Conservation (phyloP, 2,329 filamentous ascomycete genomes). For the Raffaelea deltoideospora region DNA sequence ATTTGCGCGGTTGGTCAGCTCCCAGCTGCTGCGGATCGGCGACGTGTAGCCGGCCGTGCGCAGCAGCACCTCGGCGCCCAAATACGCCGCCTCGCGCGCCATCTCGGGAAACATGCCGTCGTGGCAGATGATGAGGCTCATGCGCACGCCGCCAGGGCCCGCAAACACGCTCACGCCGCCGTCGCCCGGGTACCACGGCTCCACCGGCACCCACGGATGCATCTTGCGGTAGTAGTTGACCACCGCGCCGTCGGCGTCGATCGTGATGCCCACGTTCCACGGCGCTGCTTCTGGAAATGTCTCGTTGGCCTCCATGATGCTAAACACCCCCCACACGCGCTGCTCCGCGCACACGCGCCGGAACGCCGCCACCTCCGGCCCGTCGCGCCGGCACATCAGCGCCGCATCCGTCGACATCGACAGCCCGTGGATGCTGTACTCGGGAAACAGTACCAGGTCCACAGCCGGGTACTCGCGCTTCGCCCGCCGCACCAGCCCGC, state of each 20-base stretch:
- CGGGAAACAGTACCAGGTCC: constrained; percentile 4
- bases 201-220: constrained; percentile 4
- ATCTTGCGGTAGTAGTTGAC: constrained; percentile 5
- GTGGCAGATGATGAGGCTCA: constrained; percentile 5
- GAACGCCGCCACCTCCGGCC: constrained; percentile 4
- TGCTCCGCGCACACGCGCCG: constrained; percentile 1
- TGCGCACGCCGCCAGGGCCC: constrained; percentile 2
- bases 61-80: constrained; percentile 3
- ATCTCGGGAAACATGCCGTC: constrained; percentile 6
- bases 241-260: constrained; percentile 1
- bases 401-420: constrained; percentile 1
- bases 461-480: constrained; percentile 2
- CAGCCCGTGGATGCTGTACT: constrained; percentile 5
- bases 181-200: constrained; percentile 5
- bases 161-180: constrained; percentile 1
- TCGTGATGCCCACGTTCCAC: constrained; percentile 4
- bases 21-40: constrained; percentile 4
- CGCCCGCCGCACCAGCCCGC: constrained; percentile 1
- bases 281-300: not conserved
- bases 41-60: constrained; percentile 4
- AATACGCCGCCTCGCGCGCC: constrained; percentile 3
- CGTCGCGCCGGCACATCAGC: constrained; percentile 2
- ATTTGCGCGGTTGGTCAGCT: constrained; percentile 3
- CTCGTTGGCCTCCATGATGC: constrained; percentile 3
- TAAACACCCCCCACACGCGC: constrained; percentile 3